Base-by-base conservation (phyloP, 306 rosid genomes). In the Cicer judaicum region DNA sequence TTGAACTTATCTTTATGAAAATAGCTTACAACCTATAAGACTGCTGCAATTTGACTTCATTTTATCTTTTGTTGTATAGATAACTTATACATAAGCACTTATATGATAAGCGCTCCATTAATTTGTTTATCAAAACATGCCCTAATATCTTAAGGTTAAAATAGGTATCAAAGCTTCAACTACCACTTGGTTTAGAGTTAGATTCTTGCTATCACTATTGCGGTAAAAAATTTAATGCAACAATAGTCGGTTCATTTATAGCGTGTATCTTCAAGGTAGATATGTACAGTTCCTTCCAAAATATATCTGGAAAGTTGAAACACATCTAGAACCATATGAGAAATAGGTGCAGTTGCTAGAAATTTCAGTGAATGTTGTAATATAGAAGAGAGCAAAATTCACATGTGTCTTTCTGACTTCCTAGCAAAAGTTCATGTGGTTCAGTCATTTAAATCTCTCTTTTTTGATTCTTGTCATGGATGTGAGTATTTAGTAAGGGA, bases 381-480 rank as follows among this genome's bases (percentile, higher is more conserved):
- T 16, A 9, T 15, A 29, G 44, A 24, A 24, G 41, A 43, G 10
- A 73, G 59, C 16, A 43, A 53, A 72, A 44, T 7, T 64, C 38
- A 39, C 47, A 18, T 2, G 73, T 74, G 69, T 29, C 16, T 57
- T 56, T 70, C 29, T 24, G 62, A 47, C 16, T 66, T 77, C 60
- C 63, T 15, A 40, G 75, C 46, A 64, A 61, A 52, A 56, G 7
- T 59, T 34, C 12, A 8, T 2, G 8, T 52, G 74, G 44, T 61
- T 73, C 61, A 6, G 36, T 19, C 36, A 60, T 61, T 14, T 40
- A 14, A 55, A 71, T 57, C 19, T 53, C 16, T 29, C 14, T 42
- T 29, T 52, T 41, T 78, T 78, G 55, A 36, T 36, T 61, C 42
- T 73, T 73, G 68, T 29, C 66, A 60, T 72, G n/a, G 15, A 21